Evolutionary conservation across 495 filamentous ascomycete species (phyloP), one percentile per base, ranked within the genome.

Genomic region (Hyaloscypha bicolor): DNA sequence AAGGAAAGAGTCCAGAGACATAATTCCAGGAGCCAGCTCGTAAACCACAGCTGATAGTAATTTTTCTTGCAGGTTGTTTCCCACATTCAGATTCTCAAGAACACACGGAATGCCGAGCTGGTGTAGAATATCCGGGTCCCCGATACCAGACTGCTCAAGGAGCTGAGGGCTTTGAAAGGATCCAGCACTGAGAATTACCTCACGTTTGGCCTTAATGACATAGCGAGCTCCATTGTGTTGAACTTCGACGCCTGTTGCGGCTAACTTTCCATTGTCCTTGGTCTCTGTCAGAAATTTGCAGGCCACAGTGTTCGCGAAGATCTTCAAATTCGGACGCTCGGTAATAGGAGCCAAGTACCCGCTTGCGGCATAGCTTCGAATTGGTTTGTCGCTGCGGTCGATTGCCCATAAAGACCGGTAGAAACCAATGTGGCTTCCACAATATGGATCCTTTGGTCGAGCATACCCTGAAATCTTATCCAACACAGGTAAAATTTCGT

Each of bases 51-150:
- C 33, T 4, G 5, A 37, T 9, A 37, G 4, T 9, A 37, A 37
- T 4, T 88, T 84, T 73, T 87, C 85, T 65, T 88, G 86, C 78
- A 88, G 86, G 74, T 88, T 88, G 29, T 84, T 78, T 65, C 86
- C 86, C 56, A 88, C 84, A 58, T 84, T 86, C 0, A 85, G 84
- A 30, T 86, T 79, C 67, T 87, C 80, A 35, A 87, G 78, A 12
- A 85, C 60, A 19, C 80, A 80, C 73, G 80, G 70, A 58, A 88
- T 80, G 22, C 85, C 84, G 56, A 76, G 81, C 31, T 79, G 78
- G 61, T 69, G 63, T 1, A 83, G 74, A n/a, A 81, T 70, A 33
- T 74, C n/a, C 25, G 35, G 33, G 61, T 62, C 45, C 1, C 71
- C 71, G 60, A 73, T 73, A 12, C 71, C 71, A 35, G 67, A 70